Conservation (phyloP, 2,329 filamentous ascomycete species). For the Xylaria multiplex region DNA sequence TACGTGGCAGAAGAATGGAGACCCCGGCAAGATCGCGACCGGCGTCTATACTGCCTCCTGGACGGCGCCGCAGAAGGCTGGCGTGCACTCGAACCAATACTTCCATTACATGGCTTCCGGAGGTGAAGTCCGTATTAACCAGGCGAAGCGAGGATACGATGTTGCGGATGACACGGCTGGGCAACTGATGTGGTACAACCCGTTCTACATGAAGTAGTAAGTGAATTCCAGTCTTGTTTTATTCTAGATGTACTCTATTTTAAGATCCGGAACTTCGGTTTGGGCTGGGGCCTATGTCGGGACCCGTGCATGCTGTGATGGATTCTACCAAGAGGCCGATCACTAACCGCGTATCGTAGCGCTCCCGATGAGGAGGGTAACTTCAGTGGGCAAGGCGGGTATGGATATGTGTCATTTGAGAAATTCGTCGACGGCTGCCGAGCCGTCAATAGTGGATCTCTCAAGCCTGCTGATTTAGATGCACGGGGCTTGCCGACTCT, state of each 20-base stretch:
- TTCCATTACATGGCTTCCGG: conserved; percentile 91
- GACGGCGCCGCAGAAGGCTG: conserved; percentile 91
- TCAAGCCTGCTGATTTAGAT: conserved; percentile 80
- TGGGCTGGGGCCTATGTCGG: not conserved
- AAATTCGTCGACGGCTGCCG: conserved; percentile 93
- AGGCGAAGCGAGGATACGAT: conserved; percentile 94
- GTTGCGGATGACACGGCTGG: conserved; percentile 82
- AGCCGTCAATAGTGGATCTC: conserved; percentile 77
- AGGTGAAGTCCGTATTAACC: conserved; percentile 89
- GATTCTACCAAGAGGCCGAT: not conserved
- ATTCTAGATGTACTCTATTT: not conserved
- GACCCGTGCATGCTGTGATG: not conserved
- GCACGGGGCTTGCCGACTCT: conserved; percentile 83
- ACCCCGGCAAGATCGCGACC: conserved; percentile 77
- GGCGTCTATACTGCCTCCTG: conserved; percentile 94
- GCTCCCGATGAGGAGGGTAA: conserved; percentile 95
- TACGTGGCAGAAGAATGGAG: conserved; percentile 81
- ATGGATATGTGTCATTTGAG: conserved; percentile 94
- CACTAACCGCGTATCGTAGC: conserved; percentile 28
- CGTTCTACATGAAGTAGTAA: conserved; percentile 90
- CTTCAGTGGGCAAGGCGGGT: conserved; percentile 89
- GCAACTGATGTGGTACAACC: conserved; percentile 87
- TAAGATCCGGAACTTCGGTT: not conserved
- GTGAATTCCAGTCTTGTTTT: not conserved
- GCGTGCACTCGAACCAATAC: conserved; percentile 97